A percentile compares a stretch with the other conserved stretches of the same genome.
phyloP scores from a whole-genome alignment of 225 moss, liverwort and hornwort species.

The Physcomitrellopsis africana region DNA sequence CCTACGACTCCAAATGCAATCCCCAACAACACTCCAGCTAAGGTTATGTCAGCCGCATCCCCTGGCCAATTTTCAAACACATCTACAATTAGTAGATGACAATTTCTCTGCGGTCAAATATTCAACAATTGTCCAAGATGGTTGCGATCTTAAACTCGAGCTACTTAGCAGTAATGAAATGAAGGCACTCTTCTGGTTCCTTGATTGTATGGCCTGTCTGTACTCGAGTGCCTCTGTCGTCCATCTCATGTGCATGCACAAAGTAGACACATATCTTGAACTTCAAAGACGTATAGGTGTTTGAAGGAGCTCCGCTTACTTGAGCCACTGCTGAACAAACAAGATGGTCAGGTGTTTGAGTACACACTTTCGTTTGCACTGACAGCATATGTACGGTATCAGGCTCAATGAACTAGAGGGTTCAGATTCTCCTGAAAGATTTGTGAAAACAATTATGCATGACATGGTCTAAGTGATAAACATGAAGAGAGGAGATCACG shows the following conservation, averaged over 20 bases:
- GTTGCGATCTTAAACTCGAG: background rate
- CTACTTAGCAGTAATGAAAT: background rate
- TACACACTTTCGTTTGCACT: background rate
- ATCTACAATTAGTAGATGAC: background rate
- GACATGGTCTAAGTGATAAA: too few species aligned
- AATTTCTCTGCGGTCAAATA: background rate
- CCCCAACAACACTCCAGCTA: conserved; percentile 26
- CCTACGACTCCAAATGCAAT: conserved; percentile 38
- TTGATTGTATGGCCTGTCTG: background rate
- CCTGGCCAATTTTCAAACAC: conserved; percentile 22
- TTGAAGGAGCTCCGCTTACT: conserved; percentile 32
- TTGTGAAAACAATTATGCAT: too few species aligned
- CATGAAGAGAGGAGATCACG: background rate
- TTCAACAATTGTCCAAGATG: background rate
- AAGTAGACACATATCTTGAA: background rate
- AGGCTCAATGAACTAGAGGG: too few species aligned
- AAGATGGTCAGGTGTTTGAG: background rate
- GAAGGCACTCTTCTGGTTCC: background rate
- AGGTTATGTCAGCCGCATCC: conserved; percentile 18
- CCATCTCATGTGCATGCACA: background rate
- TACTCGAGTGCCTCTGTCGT: too few species aligned
- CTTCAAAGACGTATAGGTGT: conserved; percentile 7
- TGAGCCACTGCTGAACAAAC: conserved; percentile 44
- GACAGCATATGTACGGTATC: background rate
- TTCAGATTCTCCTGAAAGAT: too few species aligned